A percentile compares a stretch with the other conserved stretches of the same genome.
phyloP scores from a whole-genome alignment of 192 early-diverging fungal species.

The Podila minutissima region DNA sequence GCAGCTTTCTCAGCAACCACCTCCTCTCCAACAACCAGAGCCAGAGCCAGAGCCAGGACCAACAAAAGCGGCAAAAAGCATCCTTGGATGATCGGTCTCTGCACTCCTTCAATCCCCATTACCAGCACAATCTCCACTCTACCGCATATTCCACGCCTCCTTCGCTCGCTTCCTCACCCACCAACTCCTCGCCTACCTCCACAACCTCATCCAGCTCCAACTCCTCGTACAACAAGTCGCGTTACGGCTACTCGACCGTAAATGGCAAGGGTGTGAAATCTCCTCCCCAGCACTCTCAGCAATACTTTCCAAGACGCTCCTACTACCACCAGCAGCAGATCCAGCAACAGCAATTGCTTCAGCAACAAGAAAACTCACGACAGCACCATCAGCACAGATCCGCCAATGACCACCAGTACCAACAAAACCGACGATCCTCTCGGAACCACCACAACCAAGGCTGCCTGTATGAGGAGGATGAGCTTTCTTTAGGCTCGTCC shows the following conservation, averaged over 20 bases:
- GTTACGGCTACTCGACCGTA: not conserved
- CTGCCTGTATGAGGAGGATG: not conserved
- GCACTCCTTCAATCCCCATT: conserved; percentile 14
- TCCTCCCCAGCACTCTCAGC: not conserved
- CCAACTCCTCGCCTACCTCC: conserved; percentile 45
- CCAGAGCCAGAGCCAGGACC: not conserved
- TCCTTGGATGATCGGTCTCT: conserved; percentile 28
- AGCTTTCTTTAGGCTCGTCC: not conserved
- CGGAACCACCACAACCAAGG: not conserved
- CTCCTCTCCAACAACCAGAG: conserved; percentile 14
- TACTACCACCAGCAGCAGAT: not conserved
- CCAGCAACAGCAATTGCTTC: not conserved
- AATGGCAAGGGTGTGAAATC: not conserved
- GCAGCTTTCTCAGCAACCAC: conserved; percentile 38
- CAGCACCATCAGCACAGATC: conserved; percentile 16
- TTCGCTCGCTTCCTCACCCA: conserved; percentile 40
- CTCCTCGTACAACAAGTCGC: not conserved
- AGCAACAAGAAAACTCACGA: conserved; percentile 24
- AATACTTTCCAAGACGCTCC: conserved; percentile 1
- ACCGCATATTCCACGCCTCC: conserved; percentile 42
- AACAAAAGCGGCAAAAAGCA: conserved; percentile 16
- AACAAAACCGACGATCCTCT: conserved; percentile 22
- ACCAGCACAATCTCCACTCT: conserved; percentile 44
- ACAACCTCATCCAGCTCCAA: conserved; percentile 20
- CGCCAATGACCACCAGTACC: conserved; percentile 7